These are phyloP conservation scores for Mucor sp. DNA, from an alignment of 371 early-diverging fungal species.

Conservation along the genomic window DNA sequence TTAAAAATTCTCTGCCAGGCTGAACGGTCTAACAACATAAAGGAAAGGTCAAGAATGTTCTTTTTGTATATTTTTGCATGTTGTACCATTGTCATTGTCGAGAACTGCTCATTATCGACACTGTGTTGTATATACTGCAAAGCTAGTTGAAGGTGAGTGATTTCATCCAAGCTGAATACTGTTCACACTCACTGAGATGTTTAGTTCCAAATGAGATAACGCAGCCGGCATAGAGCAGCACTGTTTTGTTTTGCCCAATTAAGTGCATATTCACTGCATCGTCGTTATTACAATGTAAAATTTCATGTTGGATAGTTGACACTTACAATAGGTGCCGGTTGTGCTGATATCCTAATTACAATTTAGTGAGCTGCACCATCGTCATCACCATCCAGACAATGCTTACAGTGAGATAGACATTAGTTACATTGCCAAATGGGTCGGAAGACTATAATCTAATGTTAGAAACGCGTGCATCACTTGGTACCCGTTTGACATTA, in stretches of 20 bases:
- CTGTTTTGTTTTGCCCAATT: conserved; percentile 11
- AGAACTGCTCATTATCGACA: too few species aligned
- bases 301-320: not conserved
- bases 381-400: not conserved
- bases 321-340: conserved; percentile 19
- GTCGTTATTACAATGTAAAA: not conserved
- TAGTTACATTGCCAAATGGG: not conserved
- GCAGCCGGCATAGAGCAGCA: conserved; percentile 3
- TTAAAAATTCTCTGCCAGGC: not conserved
- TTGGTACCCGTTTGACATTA: not conserved
- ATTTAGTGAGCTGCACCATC: not conserved
- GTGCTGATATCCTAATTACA: conserved; percentile 4
- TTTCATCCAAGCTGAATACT: not conserved
- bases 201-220: conserved; percentile 12
- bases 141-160: not conserved
- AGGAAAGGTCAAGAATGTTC: not conserved
- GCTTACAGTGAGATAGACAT: conserved; percentile 11
- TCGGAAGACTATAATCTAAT: not conserved
- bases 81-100: not conserved
- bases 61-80: not conserved
- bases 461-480: not conserved
- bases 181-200: conserved; percentile 14
- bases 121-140: not conserved
- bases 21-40: not conserved
- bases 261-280: conserved; percentile 9